Evolutionary conservation across 305 asterid species (phyloP), one percentile per base, ranked within the genome.

Genomic region (Coffea humblotiana): DNA sequence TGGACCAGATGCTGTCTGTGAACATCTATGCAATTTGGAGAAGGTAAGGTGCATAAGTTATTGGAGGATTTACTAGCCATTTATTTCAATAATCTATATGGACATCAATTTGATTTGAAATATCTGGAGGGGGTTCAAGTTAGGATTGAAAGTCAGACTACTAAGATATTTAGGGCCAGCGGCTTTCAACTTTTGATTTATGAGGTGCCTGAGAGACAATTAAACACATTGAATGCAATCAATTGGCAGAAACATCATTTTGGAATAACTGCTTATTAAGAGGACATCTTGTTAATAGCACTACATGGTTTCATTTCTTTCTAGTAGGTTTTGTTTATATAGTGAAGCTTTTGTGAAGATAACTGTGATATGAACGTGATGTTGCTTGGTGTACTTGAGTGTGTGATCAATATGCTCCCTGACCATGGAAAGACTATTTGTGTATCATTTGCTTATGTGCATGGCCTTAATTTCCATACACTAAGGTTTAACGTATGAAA

Each of bases 1-100:
- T 77, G 99, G 99, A 75, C 99, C 98, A 60, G 88, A 73, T 84
- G 98, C 98, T 91, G 98, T 95, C 85, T 92, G 97, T 86, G 96
- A 93, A 80, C 90, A 69, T 82, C 95, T 95, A 78, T 91, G 97
- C 85, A 88, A 89, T 85, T 89, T 95, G 89, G 84, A 85, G 82
- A 95, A 92, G 99, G 99, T 93, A 88, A 61, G 68, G 25, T 68
- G 19, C 52, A 72, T 54, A 19, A 35, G 13, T 11, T 37, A 71
- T 72, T 43, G 61, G 56, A 77, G 14, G 27, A 67, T 72, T 68
- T 51, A 77, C 64, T 68, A 69, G 25, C 37, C n/a, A n/a, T 52
- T 29, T 29, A 29, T 18, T 35, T 40, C 43, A 40, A 40, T 40
- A 4, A 48, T 15, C 71, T 32, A 67, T 19, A 64, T 64, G 63